Percentiles rank a stretch among this genome's conserved stretches.
phyloP scores from a whole-genome alignment of 73 alveolate genomes.

The Tetrahymena malaccensis region DNA sequence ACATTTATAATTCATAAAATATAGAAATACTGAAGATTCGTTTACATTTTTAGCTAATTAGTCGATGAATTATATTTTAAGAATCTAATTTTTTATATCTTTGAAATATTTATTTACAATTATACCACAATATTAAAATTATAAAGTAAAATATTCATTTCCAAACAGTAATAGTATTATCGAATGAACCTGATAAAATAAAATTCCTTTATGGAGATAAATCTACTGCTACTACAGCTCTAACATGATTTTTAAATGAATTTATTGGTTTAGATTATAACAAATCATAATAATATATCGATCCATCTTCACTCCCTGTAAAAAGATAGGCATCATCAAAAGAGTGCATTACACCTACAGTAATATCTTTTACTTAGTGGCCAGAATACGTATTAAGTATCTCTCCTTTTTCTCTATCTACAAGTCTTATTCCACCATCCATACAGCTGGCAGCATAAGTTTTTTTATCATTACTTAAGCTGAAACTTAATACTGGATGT shows the following conservation, averaged over 20 bases:
- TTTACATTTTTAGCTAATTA: too few relatives aligned
- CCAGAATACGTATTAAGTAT: neutral
- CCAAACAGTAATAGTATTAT: neutral
- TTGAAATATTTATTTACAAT: too few relatives aligned
- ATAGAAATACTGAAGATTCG: too few relatives aligned
- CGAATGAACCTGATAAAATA: neutral
- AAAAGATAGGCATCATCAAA: neutral
- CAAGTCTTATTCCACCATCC: neutral
- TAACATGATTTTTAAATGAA: neutral
- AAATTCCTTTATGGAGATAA: neutral
- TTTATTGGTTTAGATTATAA: neutral
- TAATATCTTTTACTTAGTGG: neutral
- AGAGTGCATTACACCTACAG: neutral
- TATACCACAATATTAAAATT: too few relatives aligned
- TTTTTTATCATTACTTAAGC: neutral
- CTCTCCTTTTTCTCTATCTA: neutral
- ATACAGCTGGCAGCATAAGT: neutral
- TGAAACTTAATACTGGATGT: neutral
- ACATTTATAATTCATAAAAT: too few relatives aligned
- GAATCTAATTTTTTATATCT: too few relatives aligned
- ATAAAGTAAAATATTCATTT: neutral
- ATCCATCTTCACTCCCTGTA: neutral
- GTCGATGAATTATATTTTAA: too few relatives aligned
- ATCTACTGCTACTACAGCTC: neutral
- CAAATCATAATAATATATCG: neutral